These are phyloP conservation scores for Phytopythium montanum DNA, from an alignment of 352 stramenopile genomes.

Conservation along the genomic window DNA sequence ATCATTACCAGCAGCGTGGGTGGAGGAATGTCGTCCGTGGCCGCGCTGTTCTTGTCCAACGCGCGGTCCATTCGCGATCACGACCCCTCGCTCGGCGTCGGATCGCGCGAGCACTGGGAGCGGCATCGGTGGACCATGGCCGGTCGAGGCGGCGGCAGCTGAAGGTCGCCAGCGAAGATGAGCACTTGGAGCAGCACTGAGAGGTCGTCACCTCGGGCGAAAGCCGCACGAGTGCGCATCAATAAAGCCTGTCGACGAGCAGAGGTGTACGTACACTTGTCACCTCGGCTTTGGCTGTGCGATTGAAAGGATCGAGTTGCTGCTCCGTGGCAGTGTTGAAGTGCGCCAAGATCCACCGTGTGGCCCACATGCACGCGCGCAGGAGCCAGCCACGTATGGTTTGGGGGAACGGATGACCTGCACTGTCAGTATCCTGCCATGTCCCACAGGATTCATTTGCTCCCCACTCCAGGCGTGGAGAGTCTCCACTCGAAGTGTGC, in stretches of 20 bases:
- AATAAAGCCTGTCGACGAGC: no score
- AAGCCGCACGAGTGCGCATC: no score
- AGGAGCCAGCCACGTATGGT: not conserved
- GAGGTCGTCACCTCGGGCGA: no score
- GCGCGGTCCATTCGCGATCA: not conserved
- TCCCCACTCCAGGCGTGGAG: not conserved
- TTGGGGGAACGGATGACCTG: not conserved
- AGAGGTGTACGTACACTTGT: no score
- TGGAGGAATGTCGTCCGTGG: not conserved
- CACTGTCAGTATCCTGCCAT: not conserved
- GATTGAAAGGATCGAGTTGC: no score
- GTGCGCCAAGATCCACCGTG: not conserved
- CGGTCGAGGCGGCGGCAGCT: not conserved
- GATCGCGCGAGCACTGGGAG: not conserved
- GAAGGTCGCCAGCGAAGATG: not conserved
- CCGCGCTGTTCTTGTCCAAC: not conserved
- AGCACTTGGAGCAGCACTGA: not conserved
- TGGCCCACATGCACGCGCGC: not conserved
- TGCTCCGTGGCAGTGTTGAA: not conserved
- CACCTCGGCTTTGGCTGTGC: no score
- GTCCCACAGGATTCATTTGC: constrained; percentile 1
- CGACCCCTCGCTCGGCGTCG: not conserved
- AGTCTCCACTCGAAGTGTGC: no score
- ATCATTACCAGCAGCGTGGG: not conserved
- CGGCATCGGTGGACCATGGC: not conserved